These are phyloP conservation scores for Polytrichum commune DNA, from an alignment of 225 moss, liverwort and hornwort genomes.

Conservation along the genomic window DNA sequence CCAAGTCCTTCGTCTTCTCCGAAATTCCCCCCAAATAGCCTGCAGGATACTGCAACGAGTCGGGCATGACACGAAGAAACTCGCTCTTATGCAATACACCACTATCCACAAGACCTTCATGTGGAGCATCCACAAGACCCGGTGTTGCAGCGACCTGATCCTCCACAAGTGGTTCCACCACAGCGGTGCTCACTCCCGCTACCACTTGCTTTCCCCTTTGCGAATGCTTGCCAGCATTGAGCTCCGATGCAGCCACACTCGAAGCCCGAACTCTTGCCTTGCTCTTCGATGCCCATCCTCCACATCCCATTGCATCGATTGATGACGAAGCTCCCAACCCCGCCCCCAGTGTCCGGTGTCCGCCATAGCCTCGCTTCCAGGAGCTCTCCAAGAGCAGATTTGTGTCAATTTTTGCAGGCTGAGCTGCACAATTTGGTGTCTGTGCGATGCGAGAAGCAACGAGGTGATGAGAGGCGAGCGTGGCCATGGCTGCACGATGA, in stretches of 20 bases:
- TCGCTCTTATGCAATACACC: not conserved
- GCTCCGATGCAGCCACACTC: not conserved
- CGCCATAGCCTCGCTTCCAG: not conserved
- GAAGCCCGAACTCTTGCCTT: not conserved
- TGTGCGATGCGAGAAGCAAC: not conserved
- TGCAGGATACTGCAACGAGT: constrained; percentile 69
- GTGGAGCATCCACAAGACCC: no score
- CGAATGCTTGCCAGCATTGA: constrained; percentile 1
- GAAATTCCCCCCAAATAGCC: constrained; percentile 74
- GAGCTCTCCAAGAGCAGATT: not conserved
- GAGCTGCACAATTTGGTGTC: not conserved
- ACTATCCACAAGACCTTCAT: no score
- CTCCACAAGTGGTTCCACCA: no score
- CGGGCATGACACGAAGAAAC: constrained; percentile 34
- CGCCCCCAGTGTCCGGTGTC: not conserved
- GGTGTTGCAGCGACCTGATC: no score
- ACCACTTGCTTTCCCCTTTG: not conserved
- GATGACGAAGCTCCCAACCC: not conserved
- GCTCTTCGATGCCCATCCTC: not conserved
- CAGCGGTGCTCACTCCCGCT: no score
- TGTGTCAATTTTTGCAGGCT: not conserved
- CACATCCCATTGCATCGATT: not conserved
- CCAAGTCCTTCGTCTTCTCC: constrained; percentile 37
- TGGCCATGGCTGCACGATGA: no score
- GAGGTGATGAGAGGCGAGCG: no score